A percentile compares a stretch with the other conserved stretches of the same genome.
Conservation (phyloP, 116 monocot genomes). For the Posidonia oceanica region DNA sequence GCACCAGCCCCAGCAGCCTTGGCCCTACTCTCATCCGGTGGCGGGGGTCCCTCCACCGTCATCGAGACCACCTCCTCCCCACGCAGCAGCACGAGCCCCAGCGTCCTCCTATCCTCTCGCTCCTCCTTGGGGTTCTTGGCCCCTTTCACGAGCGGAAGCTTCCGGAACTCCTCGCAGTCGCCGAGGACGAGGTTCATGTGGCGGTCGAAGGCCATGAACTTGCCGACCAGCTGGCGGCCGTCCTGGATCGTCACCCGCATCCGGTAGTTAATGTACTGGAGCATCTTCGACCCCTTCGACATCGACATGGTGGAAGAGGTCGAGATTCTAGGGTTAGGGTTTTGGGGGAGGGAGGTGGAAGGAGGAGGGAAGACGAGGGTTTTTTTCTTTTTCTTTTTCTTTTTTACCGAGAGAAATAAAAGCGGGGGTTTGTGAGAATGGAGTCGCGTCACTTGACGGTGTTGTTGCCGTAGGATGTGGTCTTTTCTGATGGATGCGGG, state of each 20-base stretch:
- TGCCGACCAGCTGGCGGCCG: constrained; percentile 84
- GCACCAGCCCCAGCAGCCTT: constrained; percentile 33
- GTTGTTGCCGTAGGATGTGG: no score
- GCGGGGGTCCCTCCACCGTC: constrained; percentile 95
- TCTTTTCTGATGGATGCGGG: no score
- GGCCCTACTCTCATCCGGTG: constrained; percentile 79
- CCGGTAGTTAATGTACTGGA: constrained; percentile 96
- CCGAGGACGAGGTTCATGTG: constrained; percentile 99
- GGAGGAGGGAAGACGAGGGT: not conserved
- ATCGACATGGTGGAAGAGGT: constrained; percentile 52
- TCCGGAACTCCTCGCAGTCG: constrained; percentile 85
- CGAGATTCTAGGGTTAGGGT: not conserved
- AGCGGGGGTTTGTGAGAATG: no score
- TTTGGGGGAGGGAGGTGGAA: not conserved
- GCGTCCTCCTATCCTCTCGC: constrained; percentile 71
- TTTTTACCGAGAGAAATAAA: no score
- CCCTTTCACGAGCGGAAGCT: constrained; percentile 46
- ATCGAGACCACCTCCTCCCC: constrained; percentile 98
- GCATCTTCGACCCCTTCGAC: constrained; percentile 99
- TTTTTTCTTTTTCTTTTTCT: not conserved
- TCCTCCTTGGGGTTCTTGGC: constrained; percentile 30
- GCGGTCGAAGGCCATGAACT: constrained; percentile 99
- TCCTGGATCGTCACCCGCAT: constrained; percentile 98
- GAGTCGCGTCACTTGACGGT: no score
- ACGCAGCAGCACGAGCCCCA: constrained; percentile 88